Base-by-base conservation (phyloP, 169 alveolate genomes). In the Cytauxzoon felis region DNA sequence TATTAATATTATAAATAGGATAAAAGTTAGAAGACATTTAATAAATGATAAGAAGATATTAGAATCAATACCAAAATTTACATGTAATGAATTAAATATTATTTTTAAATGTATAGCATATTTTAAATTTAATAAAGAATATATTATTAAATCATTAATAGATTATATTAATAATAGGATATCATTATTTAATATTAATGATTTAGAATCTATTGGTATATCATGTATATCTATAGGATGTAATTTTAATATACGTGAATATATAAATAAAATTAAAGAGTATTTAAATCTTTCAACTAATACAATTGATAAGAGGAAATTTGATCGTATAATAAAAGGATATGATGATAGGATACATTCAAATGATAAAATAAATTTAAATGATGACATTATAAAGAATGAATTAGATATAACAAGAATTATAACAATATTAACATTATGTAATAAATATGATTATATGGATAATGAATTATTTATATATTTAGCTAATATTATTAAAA, bases 11-110 rank as follows among this genome's bases (percentile, higher is more conserved):
- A 29, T 68, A 0, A 50, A 40, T 13, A 52, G 72, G 1, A 59
- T 68, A 5, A 50, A 48, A 27, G 23, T 68, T 32, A 52, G 62
- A 13, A 42, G 32, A 21, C 73, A 56, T 36, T 65, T 68, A 11
- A 47, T 26, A 21, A 33, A 48, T 27, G 40, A 68, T 38, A 24
- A 19, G n/a, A 68, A 68, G 23, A 41, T 68, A 29, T 26, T 27
- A 38, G 38, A 59, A 9, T 38, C 16, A 53, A 49, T 68, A 13
- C 81, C 81, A 16, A 29, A n/a, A 21, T 68, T 68, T 32, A 68
- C 19, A 32, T 29, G 36, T 16, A 41, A 59, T 30, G 59, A 68
- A 23, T 45, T 68, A 52, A 64, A 48, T 1, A 33, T 62, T 23
- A 68, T 68, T 0, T 68, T 68, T 27, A n/a, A 50, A 6, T 62